Conservation (phyloP, 73 alveolate species). For the Paramecium sexaurelia region DNA sequence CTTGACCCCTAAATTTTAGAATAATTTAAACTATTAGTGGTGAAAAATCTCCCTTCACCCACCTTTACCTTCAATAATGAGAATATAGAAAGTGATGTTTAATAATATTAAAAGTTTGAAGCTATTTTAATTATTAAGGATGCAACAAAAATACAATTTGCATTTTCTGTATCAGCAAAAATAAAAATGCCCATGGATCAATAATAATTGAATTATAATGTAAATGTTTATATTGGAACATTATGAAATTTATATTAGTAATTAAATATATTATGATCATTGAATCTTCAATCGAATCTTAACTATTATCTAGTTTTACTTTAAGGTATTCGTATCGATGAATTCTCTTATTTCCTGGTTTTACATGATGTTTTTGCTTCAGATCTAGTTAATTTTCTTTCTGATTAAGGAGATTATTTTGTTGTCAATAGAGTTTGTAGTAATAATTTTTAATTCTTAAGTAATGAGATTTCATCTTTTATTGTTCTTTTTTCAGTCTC, state of each 20-base stretch:
- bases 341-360: background rate
- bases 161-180: background rate
- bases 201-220: conserved; percentile 17
- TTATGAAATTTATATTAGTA: background rate
- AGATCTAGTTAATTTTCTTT: background rate
- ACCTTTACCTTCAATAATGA: conserved; percentile 19
- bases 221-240: conserved; percentile 35
- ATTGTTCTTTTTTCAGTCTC: conserved; percentile 38
- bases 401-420: background rate
- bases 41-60: conserved; percentile 32
- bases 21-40: background rate
- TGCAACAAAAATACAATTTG: conserved; percentile 30
- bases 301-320: background rate
- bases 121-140: background rate
- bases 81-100: background rate
- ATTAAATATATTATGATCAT: background rate
- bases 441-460: conserved; percentile 9
- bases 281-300: background rate
- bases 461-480: conserved; percentile 11
- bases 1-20: background rate
- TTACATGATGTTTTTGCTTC: background rate
- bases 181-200: conserved; percentile 17
- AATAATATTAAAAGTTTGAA: background rate
- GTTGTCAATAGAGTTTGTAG: conserved; percentile 14
- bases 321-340: background rate